These are phyloP conservation scores for barley (Hordeum vulgare) DNA, from an alignment of 176 grass and related monocot species.

Conservation along the genomic window DNA sequence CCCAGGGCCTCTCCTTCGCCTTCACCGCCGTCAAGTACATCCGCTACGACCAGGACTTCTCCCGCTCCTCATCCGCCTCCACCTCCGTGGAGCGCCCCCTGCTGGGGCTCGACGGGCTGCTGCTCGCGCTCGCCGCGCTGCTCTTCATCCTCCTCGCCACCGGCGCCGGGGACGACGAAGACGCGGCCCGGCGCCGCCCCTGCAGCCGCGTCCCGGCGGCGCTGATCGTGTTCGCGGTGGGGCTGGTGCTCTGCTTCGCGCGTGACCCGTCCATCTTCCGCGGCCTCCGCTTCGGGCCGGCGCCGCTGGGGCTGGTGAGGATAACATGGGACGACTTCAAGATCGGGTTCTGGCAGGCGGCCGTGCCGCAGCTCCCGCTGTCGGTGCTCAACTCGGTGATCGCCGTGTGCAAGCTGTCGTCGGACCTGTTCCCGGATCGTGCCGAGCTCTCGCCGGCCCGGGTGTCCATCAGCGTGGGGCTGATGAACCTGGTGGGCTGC, in stretches of 20 bases:
- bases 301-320: slow-evolving; percentile 40
- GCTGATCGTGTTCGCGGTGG: slow-evolving; percentile 64
- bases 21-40: slow-evolving; percentile 89
- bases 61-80: slow-evolving; percentile 47
- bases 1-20: slow-evolving; percentile 73
- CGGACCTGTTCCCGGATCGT: slow-evolving; percentile 71
- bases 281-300: slow-evolving; percentile 59
- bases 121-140: slow-evolving; percentile 62
- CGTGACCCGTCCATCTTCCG: slow-evolving; percentile 60
- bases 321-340: slow-evolving; percentile 69
- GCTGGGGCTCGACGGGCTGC: slow-evolving; percentile 66
- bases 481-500: slow-evolving; percentile 86
- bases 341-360: slow-evolving; percentile 59
- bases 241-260: slow-evolving; percentile 67
- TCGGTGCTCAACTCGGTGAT: slow-evolving; percentile 88
- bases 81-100: slow-evolving; percentile 40
- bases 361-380: slow-evolving; percentile 79
- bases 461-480: slow-evolving; percentile 75
- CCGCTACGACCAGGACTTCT: slow-evolving; percentile 74
- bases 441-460: slow-evolving; percentile 54
- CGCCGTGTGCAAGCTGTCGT: slow-evolving; percentile 92
- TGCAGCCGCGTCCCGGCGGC: slow-evolving; percentile 53
- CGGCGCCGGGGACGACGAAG: slow-evolving; percentile 57
- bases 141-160: slow-evolving; percentile 69
- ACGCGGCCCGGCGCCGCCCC: neutral